These are phyloP conservation scores for Cryptococcus sp. DNA, from an alignment of 1,284 basidiomycete species.

Conservation along the genomic window DNA sequence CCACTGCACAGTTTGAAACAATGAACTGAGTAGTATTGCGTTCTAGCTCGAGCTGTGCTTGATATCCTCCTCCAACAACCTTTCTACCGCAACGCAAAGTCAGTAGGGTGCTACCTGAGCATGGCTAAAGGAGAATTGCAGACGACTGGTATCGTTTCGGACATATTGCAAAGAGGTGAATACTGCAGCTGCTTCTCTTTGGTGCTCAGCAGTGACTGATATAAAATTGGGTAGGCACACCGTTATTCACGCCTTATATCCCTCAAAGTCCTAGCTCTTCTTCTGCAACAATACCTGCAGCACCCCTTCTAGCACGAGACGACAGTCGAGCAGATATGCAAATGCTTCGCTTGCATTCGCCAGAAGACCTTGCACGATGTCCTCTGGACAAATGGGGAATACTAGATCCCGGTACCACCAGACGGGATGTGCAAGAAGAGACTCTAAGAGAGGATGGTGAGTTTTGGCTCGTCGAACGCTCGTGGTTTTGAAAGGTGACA, in stretches of 20 bases:
- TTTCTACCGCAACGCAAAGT: conserved; percentile 36
- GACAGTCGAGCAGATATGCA: conserved; percentile 36
- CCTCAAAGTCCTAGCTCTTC: conserved; percentile 9
- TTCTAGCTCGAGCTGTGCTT: conserved; percentile 39
- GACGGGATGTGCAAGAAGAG: conserved; percentile 27
- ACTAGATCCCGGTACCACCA: conserved; percentile 40
- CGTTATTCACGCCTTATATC: conserved; percentile 47
- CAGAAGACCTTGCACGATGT: conserved; percentile 37
- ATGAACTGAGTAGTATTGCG: not conserved
- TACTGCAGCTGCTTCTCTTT: not conserved
- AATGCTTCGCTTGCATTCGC: conserved; percentile 48
- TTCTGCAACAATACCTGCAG: conserved; percentile 3
- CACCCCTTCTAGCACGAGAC: conserved; percentile 4
- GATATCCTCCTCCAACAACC: conserved; percentile 27
- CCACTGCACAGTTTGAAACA: not conserved
- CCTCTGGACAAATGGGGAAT: conserved; percentile 53
- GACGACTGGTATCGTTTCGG: conserved; percentile 41
- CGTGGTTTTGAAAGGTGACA: not conserved
- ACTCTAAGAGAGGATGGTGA: conserved; percentile 37
- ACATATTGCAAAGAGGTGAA: conserved; percentile 39
- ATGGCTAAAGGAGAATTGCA: conserved; percentile 50
- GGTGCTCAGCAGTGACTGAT: not conserved
- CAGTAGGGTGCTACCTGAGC: conserved; percentile 48
- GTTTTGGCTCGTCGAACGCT: conserved; percentile 6
- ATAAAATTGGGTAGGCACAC: conserved; percentile 23